A percentile compares a stretch with the other conserved stretches of the same genome.
Evolutionary conservation across 1,284 basidiomycete genomes (phyloP).

Genomic region (Cystobasidium pallidum): DNA sequence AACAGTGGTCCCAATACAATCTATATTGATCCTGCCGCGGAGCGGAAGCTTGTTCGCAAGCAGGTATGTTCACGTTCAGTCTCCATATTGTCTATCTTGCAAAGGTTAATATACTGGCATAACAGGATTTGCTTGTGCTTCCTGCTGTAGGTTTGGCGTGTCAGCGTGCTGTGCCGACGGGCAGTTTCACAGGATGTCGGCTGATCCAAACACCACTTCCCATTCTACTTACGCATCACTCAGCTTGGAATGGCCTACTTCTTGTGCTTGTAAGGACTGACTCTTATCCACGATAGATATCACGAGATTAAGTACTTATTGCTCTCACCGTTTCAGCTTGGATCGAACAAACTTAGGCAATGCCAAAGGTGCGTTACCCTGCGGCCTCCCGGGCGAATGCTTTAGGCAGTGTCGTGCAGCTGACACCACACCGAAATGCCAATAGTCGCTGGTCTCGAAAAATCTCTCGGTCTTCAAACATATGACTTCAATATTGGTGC

Average conservation of each 20-base stretch:
- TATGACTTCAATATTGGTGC: slow-evolving; percentile 44
- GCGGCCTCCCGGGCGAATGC: no score
- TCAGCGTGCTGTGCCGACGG: no score
- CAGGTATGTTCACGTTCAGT: slow-evolving; percentile 24
- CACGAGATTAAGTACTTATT: background rate
- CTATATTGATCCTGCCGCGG: slow-evolving; percentile 36
- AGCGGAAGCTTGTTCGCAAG: slow-evolving; percentile 38
- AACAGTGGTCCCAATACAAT: slow-evolving; percentile 10
- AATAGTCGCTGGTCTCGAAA: slow-evolving; percentile 38
- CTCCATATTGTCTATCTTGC: background rate
- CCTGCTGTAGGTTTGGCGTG: slow-evolving; percentile 11
- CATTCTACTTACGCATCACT: background rate
- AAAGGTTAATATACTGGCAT: background rate
- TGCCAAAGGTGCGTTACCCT: slow-evolving; percentile 25
- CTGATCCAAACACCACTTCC: no score
- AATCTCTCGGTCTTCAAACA: slow-evolving; percentile 33
- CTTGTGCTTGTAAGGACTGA: slow-evolving; percentile 21
- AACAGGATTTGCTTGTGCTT: slow-evolving; percentile 30
- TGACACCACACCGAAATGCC: background rate
- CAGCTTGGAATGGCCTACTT: slow-evolving; percentile 41
- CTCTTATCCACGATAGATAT: background rate
- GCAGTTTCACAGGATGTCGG: no score
- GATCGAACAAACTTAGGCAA: slow-evolving; percentile 41
- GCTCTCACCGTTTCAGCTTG: slow-evolving; percentile 4
- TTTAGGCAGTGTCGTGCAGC: no score